Base-by-base conservation (phyloP, 257 asterid genomes). In the Gardenia jasminoides region DNA sequence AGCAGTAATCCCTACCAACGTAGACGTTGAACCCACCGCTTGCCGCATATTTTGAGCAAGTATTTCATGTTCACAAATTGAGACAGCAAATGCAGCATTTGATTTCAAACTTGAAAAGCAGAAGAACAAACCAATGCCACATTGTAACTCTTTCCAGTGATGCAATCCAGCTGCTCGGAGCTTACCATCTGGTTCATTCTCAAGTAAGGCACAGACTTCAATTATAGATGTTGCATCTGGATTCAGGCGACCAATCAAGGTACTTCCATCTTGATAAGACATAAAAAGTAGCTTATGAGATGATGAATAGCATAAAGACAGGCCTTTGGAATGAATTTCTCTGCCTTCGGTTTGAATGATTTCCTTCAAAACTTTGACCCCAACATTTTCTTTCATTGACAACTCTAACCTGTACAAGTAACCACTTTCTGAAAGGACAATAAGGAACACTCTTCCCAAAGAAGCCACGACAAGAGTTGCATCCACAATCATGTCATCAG, bases 1-100 rank as follows among this genome's bases (percentile, higher is more conserved):
- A 64, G 98, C 95, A 75, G 97, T 88, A 66, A 96, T 87, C 82
- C 99, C 99, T 83, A 96, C 99, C 91, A 92, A 88, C 67, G 97
- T 88, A 70, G 99, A 91, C 36, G 94, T 83, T 71, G 98, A 91
- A 83, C 97, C 96, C 77, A 86, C 97, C 44, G 94, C 82, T 81
- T 90, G 92, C 83, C 97, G 86, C 92, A 93, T 82, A 82, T 89
- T 93, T 83, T 96, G 98, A 44, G 91, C 97, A 79, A 86, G 84
- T 76, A 92, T 83, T 78, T 93, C 97, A 79, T 87, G 89, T 76
- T 90, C 97, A 76, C 97, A 93, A 83, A 96, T 82, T n/a, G 97
- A 92, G 76, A 96, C 87, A 70, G 92, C 91, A 77, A 90, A 87
- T 72, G 88, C 84, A 73, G 92, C 88, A 81, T 93, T 93, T 59